Conservation (phyloP, 495 filamentous ascomycete species). For the Cladorrhinum samala region DNA sequence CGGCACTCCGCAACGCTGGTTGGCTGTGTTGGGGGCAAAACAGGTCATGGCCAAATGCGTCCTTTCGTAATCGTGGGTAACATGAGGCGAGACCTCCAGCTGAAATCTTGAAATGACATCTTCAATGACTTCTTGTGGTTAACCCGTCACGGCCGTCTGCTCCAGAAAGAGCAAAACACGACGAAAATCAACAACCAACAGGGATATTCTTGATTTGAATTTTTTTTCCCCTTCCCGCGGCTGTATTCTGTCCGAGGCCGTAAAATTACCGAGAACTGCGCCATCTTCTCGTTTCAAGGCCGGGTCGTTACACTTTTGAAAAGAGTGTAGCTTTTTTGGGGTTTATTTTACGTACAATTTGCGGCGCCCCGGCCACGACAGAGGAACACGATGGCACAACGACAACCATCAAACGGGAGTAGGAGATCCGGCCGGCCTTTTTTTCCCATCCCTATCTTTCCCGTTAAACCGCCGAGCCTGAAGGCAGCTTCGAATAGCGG, state of each 20-base stretch:
- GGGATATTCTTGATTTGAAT: too few species aligned
- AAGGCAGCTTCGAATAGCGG: background rate
- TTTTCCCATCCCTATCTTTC: background rate
- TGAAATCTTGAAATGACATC: background rate
- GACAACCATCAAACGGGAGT: background rate
- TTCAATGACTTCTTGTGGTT: background rate
- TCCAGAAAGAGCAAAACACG: background rate
- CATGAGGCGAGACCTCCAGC: too few species aligned
- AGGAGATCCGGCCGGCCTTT: background rate
- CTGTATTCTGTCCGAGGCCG: too few species aligned
- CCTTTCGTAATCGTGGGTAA: too few species aligned
- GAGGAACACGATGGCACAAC: background rate
- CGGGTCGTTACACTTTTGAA: background rate
- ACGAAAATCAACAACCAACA: too few species aligned
- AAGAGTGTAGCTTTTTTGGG: background rate
- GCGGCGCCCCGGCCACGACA: background rate
- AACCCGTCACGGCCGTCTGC: too few species aligned
- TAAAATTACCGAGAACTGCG: too few species aligned
- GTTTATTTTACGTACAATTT: constrained; percentile 4
- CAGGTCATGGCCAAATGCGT: too few species aligned
- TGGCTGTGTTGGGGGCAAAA: too few species aligned
- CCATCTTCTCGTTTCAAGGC: constrained; percentile 1
- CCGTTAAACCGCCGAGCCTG: background rate
- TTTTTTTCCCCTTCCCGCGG: too few species aligned
- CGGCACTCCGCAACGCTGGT: too few species aligned